phyloP scores from a whole-genome alignment of 306 rosid species.

The Acacia confusa region DNA sequence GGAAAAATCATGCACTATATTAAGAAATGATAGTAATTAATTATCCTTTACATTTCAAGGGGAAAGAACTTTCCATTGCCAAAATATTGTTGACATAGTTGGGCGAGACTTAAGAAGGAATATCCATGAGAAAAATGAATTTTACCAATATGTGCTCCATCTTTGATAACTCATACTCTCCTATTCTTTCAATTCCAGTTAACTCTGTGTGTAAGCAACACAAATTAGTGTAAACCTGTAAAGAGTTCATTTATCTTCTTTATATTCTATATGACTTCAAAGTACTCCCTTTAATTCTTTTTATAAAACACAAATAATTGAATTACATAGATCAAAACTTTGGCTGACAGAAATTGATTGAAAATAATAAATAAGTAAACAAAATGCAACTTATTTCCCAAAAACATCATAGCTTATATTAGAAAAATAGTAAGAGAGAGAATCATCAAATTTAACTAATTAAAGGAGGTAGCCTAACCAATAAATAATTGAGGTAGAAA shows the following conservation, averaged over 20 bases:
- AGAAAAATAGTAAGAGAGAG: not conserved
- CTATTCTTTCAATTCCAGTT: not conserved
- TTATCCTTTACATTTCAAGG: not conserved
- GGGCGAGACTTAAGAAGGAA: not conserved
- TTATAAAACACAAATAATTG: too few relatives aligned
- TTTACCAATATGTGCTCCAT: not conserved
- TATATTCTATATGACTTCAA: not conserved
- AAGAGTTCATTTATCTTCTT: not conserved
- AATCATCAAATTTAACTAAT: too few relatives aligned
- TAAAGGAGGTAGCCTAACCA: not conserved
- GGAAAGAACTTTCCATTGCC: not conserved
- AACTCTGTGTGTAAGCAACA: not conserved
- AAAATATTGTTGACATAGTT: too few relatives aligned
- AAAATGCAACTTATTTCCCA: too few relatives aligned
- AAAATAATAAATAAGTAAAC: too few relatives aligned
- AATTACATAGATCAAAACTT: too few relatives aligned
- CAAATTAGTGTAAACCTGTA: not conserved
- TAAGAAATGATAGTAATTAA: too few relatives aligned
- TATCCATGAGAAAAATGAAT: not conserved
- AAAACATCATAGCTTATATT: too few relatives aligned
- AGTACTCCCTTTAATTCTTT: not conserved
- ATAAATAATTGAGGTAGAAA: too few relatives aligned
- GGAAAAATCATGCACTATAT: not conserved
- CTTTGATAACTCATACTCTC: not conserved
- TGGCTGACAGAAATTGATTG: not conserved